phyloP scores from a whole-genome alignment of 2,329 filamentous ascomycete genomes.

The Trichoderma semiorbis region DNA sequence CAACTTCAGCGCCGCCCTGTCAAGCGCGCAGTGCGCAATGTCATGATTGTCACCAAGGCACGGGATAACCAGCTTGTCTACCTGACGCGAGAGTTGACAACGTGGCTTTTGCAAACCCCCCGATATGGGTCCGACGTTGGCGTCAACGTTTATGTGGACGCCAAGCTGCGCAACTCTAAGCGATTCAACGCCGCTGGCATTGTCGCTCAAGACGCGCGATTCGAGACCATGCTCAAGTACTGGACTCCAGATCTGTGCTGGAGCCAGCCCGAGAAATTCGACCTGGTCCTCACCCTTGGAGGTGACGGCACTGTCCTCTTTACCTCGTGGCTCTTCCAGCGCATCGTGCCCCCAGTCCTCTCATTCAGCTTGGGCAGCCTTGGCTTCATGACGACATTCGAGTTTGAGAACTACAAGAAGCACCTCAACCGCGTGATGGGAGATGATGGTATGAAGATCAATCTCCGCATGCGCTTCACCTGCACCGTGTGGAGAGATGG shows the following conservation, averaged over 20 bases:
- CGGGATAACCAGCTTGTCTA: conserved; percentile 90
- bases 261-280: conserved; percentile 89
- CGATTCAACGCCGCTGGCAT: conserved; percentile 78
- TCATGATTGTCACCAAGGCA: conserved; percentile 99
- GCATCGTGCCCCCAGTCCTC: conserved; percentile 78
- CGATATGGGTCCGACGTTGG: conserved; percentile 87
- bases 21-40: conserved; percentile 83
- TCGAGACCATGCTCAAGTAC: conserved; percentile 81
- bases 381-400: conserved; percentile 84
- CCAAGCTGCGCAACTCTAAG: conserved; percentile 83
- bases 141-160: conserved; percentile 97
- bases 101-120: conserved; percentile 84
- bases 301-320: conserved; percentile 85
- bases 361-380: conserved; percentile 82
- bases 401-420: conserved; percentile 82
- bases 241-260: conserved; percentile 97
- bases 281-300: conserved; percentile 84
- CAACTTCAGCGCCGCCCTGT: conserved; percentile 90
- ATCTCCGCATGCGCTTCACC: conserved; percentile 97
- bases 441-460: conserved; percentile 92
- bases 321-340: conserved; percentile 89
- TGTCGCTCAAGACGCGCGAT: conserved; percentile 69
- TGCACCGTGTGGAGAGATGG: conserved; percentile 87
- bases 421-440: conserved; percentile 90
- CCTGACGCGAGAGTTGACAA: conserved; percentile 79